These are phyloP conservation scores for Canavalia ensiformis DNA, from an alignment of 306 rosid genomes.

Conservation along the genomic window DNA sequence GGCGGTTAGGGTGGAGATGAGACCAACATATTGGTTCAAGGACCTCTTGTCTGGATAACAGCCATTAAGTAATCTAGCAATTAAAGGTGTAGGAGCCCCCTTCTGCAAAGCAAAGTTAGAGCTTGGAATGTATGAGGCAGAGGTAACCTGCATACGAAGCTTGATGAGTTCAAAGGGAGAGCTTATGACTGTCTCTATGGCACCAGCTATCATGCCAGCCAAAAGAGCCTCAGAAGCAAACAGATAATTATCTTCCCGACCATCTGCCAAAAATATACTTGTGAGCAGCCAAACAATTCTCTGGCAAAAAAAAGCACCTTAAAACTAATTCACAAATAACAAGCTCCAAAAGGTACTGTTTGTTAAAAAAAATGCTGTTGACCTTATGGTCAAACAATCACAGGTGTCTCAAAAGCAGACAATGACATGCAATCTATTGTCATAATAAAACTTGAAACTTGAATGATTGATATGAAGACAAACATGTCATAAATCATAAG, in stretches of 20 bases:
- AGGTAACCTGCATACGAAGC: conserved; percentile 80
- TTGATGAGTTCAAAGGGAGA: conserved; percentile 91
- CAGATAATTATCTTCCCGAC: conserved; percentile 72
- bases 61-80: conserved; percentile 68
- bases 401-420: conserved; percentile 21
- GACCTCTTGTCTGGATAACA: conserved; percentile 75
- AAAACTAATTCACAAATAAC: conserved; percentile 12
- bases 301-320: conserved; percentile 4
- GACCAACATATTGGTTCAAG: conserved; percentile 68
- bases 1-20: conserved; percentile 76
- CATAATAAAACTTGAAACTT: conserved; percentile 6
- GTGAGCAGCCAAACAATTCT: conserved; percentile 45
- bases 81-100: conserved; percentile 63
- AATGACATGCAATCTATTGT: not conserved
- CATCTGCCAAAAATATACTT: conserved; percentile 67
- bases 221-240: conserved; percentile 75
- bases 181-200: conserved; percentile 69
- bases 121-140: conserved; percentile 65
- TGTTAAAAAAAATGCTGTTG: not conserved
- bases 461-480: conserved; percentile 2
- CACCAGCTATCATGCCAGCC: conserved; percentile 86
- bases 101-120: conserved; percentile 59
- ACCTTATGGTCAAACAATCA: not conserved
- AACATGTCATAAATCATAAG: not conserved
- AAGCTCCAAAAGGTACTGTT: not conserved